Conservation (phyloP, 805 yeast genomes). For the Lachancea fermentati region DNA sequence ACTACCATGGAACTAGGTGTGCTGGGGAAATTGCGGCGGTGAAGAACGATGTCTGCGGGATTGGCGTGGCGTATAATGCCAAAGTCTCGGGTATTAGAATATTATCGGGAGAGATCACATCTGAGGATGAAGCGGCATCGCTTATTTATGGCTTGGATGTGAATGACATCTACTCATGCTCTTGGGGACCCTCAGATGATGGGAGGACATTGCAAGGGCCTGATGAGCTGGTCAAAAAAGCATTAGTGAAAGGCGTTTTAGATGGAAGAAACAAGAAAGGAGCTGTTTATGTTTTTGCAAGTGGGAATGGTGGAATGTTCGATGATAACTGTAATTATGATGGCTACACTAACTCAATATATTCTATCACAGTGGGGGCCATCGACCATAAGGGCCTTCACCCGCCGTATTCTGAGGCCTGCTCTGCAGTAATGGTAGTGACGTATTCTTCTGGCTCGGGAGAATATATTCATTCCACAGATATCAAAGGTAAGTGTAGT, state of each 20-base stretch:
- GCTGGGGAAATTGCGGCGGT: constrained; percentile 96
- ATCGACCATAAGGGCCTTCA: constrained; percentile 81
- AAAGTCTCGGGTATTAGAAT: constrained; percentile 88
- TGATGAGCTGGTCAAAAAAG: constrained; percentile 66
- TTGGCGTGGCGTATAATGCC: constrained; percentile 89
- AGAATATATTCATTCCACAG: constrained; percentile 86
- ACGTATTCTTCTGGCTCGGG: constrained; percentile 90
- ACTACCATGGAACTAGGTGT: constrained; percentile 94
- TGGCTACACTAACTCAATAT: constrained; percentile 94
- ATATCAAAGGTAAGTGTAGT: constrained; percentile 63
- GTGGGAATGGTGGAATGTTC: constrained; percentile 82
- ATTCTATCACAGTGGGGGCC: constrained; percentile 92
- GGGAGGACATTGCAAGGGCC: constrained; percentile 87
- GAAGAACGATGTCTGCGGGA: constrained; percentile 80
- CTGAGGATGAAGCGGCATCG: constrained; percentile 89
- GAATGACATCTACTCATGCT: constrained; percentile 92
- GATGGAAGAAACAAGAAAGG: constrained; percentile 82
- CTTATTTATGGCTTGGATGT: constrained; percentile 71
- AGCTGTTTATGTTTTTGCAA: constrained; percentile 87
- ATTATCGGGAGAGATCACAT: constrained; percentile 69
- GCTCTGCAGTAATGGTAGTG: constrained; percentile 91
- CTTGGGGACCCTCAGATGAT: constrained; percentile 98
- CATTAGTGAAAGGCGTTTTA: constrained; percentile 76
- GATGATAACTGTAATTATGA: constrained; percentile 95
- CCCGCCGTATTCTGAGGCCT: constrained; percentile 86